Conservation (phyloP, 2,329 filamentous ascomycete species). For the Biscogniauxia sp. region DNA sequence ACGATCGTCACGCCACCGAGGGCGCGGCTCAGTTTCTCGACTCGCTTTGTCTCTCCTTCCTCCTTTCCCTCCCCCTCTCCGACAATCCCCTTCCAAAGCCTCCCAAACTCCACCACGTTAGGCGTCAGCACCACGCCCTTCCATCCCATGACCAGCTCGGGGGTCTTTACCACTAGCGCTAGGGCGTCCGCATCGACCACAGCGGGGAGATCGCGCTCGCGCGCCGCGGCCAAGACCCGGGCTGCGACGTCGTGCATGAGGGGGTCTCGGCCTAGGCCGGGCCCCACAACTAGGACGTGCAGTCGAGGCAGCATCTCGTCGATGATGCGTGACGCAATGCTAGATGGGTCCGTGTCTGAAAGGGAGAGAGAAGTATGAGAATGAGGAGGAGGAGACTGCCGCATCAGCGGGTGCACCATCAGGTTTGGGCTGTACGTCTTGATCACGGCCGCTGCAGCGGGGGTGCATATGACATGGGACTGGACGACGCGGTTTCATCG, state of each 20-base stretch:
- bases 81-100: conserved; percentile 74
- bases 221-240: conserved; percentile 74
- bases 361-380: conserved; percentile 52
- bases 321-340: conserved; percentile 67
- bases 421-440: conserved; percentile 97
- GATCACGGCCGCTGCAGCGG: conserved; percentile 80
- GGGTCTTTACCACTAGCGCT: conserved; percentile 70
- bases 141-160: conserved; percentile 77
- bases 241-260: conserved; percentile 87
- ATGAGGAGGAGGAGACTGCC: conserved; percentile 58
- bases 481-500: no score
- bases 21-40: conserved; percentile 67
- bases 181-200: conserved; percentile 92
- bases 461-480: conserved; percentile 96
- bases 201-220: conserved; percentile 69
- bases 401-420: conserved; percentile 97
- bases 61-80: conserved; percentile 38
- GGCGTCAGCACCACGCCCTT: conserved; percentile 84
- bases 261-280: conserved; percentile 83
- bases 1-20: conserved; percentile 88
- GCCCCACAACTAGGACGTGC: conserved; percentile 90
- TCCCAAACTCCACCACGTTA: conserved; percentile 88
- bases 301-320: conserved; percentile 74
- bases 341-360: conserved; percentile 54
- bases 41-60: conserved; percentile 43